Evolutionary conservation across 1,284 basidiomycete genomes (phyloP).

Genomic region (Neonothopanus nambi): DNA sequence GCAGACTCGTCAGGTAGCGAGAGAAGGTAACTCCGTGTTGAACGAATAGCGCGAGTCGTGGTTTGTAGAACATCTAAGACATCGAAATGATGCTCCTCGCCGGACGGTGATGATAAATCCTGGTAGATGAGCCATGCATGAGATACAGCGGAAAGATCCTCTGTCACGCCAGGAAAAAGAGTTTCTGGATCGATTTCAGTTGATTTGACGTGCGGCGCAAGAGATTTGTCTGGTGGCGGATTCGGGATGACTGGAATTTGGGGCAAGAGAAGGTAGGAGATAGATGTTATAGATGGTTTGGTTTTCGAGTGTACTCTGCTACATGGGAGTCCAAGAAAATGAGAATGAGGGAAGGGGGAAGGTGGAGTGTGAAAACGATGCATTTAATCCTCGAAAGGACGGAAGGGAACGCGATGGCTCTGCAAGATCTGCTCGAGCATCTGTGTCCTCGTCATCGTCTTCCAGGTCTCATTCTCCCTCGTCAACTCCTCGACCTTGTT

Average conservation of each 20-base stretch:
- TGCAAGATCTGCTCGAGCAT: slow-evolving; percentile 31
- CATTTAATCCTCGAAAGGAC: too few species aligned
- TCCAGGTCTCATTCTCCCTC: slow-evolving; percentile 58
- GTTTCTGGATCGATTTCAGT: slow-evolving; percentile 72
- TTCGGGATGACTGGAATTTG: slow-evolving; percentile 64
- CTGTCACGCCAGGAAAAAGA: slow-evolving; percentile 67
- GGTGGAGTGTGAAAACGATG: too few species aligned
- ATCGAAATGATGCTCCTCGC: slow-evolving; percentile 39
- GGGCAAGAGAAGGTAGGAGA: slow-evolving; percentile 59
- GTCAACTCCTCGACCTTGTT: slow-evolving; percentile 46
- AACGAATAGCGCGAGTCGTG: too few species aligned
- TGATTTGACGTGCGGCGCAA: slow-evolving; percentile 50
- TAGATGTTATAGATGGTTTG: slow-evolving; percentile 39
- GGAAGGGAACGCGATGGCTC: too few species aligned
- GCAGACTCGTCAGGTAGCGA: too few species aligned
- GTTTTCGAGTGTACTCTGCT: slow-evolving; percentile 33
- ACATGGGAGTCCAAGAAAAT: too few species aligned
- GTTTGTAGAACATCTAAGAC: slow-evolving; percentile 68
- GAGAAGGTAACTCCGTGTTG: too few species aligned
- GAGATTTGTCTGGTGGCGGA: slow-evolving; percentile 22
- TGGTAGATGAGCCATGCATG: slow-evolving; percentile 49
- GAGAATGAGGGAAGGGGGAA: too few species aligned
- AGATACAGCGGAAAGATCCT: slow-evolving; percentile 72
- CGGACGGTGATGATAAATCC: slow-evolving; percentile 5
- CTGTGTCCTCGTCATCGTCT: slow-evolving; percentile 49